Percentiles rank a stretch among this genome's conserved stretches.
Conservation (phyloP, 2,329 filamentous ascomycete species). For the Phaeosphaeria sp. region DNA sequence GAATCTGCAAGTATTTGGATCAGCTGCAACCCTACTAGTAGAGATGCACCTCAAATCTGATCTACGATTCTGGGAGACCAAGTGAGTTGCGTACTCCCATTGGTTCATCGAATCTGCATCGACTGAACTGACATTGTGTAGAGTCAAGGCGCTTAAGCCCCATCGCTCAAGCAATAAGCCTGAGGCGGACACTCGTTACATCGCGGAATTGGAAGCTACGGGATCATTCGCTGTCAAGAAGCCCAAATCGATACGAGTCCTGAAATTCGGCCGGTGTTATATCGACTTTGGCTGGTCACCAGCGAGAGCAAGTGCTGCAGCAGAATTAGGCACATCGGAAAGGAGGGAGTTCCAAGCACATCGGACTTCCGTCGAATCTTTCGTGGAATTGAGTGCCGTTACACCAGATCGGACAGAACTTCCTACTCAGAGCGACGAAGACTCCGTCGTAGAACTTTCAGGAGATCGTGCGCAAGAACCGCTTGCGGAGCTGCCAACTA, state of each 20-base stretch:
- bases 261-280: neutral
- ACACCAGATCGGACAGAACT: neutral
- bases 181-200: neutral
- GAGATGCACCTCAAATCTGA: constrained; percentile 16
- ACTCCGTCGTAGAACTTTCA: neutral
- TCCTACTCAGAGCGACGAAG: neutral
- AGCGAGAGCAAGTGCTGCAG: neutral
- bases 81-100: constrained; percentile 13
- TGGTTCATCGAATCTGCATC: neutral
- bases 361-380: neutral
- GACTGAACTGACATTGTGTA: neutral
- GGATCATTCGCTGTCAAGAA: neutral
- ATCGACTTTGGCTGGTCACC: neutral
- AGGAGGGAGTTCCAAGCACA: neutral
- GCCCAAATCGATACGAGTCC: neutral
- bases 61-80: constrained; percentile 8
- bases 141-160: constrained; percentile 1
- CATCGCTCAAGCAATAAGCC: neutral
- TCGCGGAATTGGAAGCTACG: neutral
- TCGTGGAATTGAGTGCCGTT: neutral
- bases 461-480: neutral
- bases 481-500: neutral
- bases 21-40: constrained; percentile 5
- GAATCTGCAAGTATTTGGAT: constrained; percentile 9
- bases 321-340: neutral